phyloP scores from a whole-genome alignment of 106 monocot genomes.

The Vanilla planifolia region DNA sequence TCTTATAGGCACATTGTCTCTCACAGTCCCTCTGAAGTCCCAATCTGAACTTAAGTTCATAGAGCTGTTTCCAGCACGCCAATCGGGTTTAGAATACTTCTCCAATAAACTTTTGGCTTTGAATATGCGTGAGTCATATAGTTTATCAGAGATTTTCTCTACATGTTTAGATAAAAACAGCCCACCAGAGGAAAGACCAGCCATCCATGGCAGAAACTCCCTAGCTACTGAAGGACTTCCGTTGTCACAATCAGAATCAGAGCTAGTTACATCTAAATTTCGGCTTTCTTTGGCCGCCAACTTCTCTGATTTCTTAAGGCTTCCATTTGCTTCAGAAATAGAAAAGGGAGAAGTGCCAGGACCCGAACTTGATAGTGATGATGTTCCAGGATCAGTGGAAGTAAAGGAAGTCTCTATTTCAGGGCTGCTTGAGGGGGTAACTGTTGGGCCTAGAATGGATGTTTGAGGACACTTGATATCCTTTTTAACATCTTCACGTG shows the following conservation, averaged over 20 bases:
- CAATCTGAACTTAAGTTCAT: conserved; percentile 25
- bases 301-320: conserved; percentile 24
- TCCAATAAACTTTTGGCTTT: conserved; percentile 34
- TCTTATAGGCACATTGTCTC: conserved; percentile 44
- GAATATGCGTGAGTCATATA: conserved; percentile 18
- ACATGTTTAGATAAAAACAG: conserved; percentile 20
- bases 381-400: conserved; percentile 65
- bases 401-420: conserved; percentile 66
- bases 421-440: conserved; percentile 83
- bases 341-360: conserved; percentile 73
- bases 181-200: conserved; percentile 23
- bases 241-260: conserved; percentile 43
- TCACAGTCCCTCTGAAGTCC: conserved; percentile 41
- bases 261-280: conserved; percentile 26
- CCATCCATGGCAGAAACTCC: conserved; percentile 34
- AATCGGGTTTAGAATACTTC: conserved; percentile 36
- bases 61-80: conserved; percentile 19
- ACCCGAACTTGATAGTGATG: conserved; percentile 83
- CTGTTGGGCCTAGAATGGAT: conserved; percentile 36
- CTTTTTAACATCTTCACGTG: conserved; percentile 15
- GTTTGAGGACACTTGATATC: conserved; percentile 11
- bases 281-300: conserved; percentile 10
- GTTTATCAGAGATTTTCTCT: conserved; percentile 22
- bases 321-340: conserved; percentile 35
- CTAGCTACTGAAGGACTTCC: conserved; percentile 14